Evolutionary conservation across 257 asterid species (phyloP).

Genomic region (Solanum corneliomulleri): DNA sequence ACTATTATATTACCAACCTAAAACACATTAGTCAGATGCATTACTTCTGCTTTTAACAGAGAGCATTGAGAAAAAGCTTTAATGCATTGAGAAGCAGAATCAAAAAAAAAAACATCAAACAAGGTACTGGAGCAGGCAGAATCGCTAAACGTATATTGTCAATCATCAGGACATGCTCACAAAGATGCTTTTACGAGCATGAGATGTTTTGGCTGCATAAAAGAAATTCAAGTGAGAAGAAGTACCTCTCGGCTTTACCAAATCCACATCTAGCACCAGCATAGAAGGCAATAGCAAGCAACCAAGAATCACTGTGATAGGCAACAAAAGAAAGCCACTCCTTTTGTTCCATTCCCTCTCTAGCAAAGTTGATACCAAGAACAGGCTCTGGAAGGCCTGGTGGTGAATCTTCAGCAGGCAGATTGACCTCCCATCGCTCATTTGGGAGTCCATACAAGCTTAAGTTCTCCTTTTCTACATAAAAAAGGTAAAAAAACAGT

Average conservation of each 20-base stretch:
- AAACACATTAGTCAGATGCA: neutral
- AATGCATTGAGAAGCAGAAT: neutral
- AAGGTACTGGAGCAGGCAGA: neutral
- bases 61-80: neutral
- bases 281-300: conserved; percentile 31
- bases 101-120: neutral
- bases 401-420: conserved; percentile 39
- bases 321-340: conserved; percentile 37
- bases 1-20: neutral
- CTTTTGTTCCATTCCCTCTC: conserved; percentile 36
- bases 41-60: neutral
- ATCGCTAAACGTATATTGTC: neutral
- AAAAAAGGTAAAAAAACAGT: neutral
- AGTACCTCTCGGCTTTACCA: conserved; percentile 29
- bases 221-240: neutral
- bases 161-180: neutral
- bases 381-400: conserved; percentile 45
- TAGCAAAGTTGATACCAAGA: conserved; percentile 34
- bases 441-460: conserved; percentile 33
- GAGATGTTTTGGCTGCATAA: neutral
- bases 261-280: conserved; percentile 30
- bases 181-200: neutral
- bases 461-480: conserved; percentile 32
- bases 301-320: conserved; percentile 40
- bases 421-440: conserved; percentile 32